Percentiles rank a stretch among this genome's conserved stretches.
These are phyloP conservation scores for Luffa aegyptiaca DNA, from an alignment of 306 rosid genomes.

Conservation along the genomic window DNA sequence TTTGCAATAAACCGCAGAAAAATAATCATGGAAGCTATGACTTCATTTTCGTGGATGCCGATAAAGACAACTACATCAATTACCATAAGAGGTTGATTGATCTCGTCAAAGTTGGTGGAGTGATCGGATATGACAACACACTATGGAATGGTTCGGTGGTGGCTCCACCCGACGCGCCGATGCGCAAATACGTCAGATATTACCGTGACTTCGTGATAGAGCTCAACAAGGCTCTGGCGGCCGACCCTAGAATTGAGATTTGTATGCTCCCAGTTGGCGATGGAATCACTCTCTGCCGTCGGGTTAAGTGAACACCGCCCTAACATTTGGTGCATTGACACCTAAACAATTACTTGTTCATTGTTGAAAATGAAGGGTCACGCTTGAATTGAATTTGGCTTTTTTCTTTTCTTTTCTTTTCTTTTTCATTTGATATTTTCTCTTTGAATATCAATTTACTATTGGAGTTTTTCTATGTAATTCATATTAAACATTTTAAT, in stretches of 20 bases:
- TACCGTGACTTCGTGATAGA: constrained; percentile 80
- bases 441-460: neutral
- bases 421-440: neutral
- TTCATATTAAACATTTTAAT: neutral
- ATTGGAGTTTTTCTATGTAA: neutral
- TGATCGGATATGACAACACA: constrained; percentile 90
- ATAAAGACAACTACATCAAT: constrained; percentile 86
- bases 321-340: neutral
- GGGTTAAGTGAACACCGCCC: neutral
- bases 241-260: constrained; percentile 79
- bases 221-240: constrained; percentile 81
- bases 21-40: constrained; percentile 74
- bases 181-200: constrained; percentile 78
- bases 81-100: constrained; percentile 84
- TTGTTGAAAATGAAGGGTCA: neutral
- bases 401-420: neutral
- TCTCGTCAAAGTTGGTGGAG: constrained; percentile 67
- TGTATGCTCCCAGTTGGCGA: constrained; percentile 36
- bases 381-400: neutral
- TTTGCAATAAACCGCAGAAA: constrained; percentile 25
- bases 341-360: neutral
- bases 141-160: constrained; percentile 91
- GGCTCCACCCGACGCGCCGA: constrained; percentile 78
- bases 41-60: constrained; percentile 86
- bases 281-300: constrained; percentile 16